A percentile compares a stretch with the other conserved stretches of the same genome.
These are phyloP conservation scores for Pterulicium gracile DNA, from an alignment of 1,284 basidiomycete species.

Conservation along the genomic window DNA sequence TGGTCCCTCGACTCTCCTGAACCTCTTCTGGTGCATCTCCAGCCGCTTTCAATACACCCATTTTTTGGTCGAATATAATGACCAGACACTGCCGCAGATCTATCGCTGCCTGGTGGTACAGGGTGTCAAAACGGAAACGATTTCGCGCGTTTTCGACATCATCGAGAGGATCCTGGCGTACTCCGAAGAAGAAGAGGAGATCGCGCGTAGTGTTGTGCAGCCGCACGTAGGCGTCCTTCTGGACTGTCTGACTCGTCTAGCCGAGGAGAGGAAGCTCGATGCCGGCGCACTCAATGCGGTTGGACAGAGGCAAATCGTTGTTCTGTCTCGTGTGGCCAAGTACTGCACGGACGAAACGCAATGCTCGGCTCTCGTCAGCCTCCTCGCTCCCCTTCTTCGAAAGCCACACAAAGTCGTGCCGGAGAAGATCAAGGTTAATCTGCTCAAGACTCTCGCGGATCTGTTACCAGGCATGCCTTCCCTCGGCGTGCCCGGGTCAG, in stretches of 20 bases:
- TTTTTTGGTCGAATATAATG: conserved; percentile 66
- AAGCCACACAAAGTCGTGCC: conserved; percentile 69
- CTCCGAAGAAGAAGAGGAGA: conserved; percentile 36
- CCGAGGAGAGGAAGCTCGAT: conserved; percentile 50
- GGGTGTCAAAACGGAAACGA: conserved; percentile 82
- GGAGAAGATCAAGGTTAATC: conserved; percentile 82
- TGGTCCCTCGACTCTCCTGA: conserved; percentile 82
- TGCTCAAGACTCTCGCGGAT: conserved; percentile 69
- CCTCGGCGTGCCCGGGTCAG: conserved; percentile 38
- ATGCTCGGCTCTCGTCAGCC: conserved; percentile 61
- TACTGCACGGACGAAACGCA: conserved; percentile 65
- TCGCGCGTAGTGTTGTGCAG: conserved; percentile 52
- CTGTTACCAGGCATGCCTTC: conserved; percentile 70
- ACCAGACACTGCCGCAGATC: conserved; percentile 61
- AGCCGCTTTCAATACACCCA: conserved; percentile 42
- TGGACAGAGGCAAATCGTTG: conserved; percentile 72
- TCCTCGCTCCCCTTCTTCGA: conserved; percentile 78
- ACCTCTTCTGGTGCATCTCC: conserved; percentile 81
- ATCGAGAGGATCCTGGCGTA: conserved; percentile 65
- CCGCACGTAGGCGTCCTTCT: conserved; percentile 76
- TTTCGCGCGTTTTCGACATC: conserved; percentile 80
- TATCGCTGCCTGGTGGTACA: conserved; percentile 75
- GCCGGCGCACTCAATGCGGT: conserved; percentile 59
- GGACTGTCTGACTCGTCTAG: conserved; percentile 60
- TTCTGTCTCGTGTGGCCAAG: conserved; percentile 75